Evolutionary conservation across 345 rosid species (phyloP).

Genomic region (Excoecaria agallocha): DNA sequence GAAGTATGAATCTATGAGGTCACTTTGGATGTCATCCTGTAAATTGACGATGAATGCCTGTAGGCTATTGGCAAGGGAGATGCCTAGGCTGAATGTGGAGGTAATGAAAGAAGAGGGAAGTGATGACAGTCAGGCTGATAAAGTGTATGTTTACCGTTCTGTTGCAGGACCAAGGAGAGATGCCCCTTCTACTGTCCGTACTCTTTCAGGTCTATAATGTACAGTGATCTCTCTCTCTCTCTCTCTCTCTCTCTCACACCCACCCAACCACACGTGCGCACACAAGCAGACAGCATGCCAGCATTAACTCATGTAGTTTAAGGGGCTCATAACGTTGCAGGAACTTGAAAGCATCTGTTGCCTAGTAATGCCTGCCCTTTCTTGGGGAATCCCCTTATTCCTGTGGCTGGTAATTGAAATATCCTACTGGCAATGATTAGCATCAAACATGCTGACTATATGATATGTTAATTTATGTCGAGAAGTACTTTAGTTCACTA

Average conservation of each 20-base stretch:
- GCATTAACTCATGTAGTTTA: neutral
- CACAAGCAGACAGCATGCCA: too few species aligned
- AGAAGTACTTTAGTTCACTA: neutral
- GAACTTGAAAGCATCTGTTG: neutral
- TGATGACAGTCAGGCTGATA: slow-evolving; percentile 46
- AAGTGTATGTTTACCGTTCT: slow-evolving; percentile 62
- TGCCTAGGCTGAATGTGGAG: slow-evolving; percentile 72
- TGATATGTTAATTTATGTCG: neutral
- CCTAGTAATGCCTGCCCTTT: neutral
- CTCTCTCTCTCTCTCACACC: neutral
- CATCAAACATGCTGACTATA: neutral
- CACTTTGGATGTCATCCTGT: slow-evolving; percentile 79
- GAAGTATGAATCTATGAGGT: slow-evolving; percentile 73
- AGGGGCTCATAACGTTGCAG: neutral
- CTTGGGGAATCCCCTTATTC: neutral
- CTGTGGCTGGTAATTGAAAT: neutral
- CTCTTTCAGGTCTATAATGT: slow-evolving; percentile 34
- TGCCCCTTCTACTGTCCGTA: slow-evolving; percentile 61
- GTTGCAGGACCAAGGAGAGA: slow-evolving; percentile 70
- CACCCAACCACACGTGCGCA: too few species aligned
- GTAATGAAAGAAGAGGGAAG: slow-evolving; percentile 67
- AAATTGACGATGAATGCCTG: slow-evolving; percentile 63
- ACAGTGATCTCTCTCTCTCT: slow-evolving; percentile 22
- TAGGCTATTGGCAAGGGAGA: slow-evolving; percentile 48
- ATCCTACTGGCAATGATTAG: neutral